Evolutionary conservation across 140 eudicot species (phyloP).

Genomic region (Ambrosia hybrid): DNA sequence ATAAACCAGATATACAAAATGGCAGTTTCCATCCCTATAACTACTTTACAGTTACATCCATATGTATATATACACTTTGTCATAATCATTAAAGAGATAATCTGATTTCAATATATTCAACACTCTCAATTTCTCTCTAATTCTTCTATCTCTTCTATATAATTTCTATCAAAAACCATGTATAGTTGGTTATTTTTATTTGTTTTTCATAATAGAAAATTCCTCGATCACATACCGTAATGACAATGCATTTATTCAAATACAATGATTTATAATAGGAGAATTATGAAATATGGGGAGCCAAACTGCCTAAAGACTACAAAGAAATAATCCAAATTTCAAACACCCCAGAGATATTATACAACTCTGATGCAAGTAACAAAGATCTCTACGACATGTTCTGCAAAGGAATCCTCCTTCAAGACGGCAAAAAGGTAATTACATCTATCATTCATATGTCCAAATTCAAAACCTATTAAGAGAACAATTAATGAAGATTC

Average conservation of each 20-base stretch:
- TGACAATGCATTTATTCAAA: not conserved
- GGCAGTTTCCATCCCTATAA: too few species aligned
- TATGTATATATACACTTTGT: too few species aligned
- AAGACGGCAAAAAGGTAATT: not conserved
- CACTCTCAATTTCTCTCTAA: too few species aligned
- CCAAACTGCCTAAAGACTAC: constrained; percentile 6
- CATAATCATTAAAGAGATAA: too few species aligned
- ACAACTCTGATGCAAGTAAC: not conserved
- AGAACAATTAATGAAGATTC: not conserved
- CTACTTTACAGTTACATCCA: too few species aligned
- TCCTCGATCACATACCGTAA: not conserved
- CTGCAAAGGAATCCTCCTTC: not conserved
- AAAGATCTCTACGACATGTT: not conserved
- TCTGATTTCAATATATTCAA: too few species aligned
- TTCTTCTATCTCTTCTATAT: too few species aligned
- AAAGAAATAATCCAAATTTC: not conserved
- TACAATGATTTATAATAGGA: not conserved
- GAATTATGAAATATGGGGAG: constrained; percentile 7
- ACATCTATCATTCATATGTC: not conserved
- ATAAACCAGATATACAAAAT: too few species aligned
- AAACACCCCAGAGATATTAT: not conserved
- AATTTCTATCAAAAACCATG: too few species aligned
- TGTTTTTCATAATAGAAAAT: too few species aligned
- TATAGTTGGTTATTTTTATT: not conserved
- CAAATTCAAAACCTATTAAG: not conserved